Evolutionary conservation across 2,329 filamentous ascomycete species (phyloP), one percentile per base, ranked within the genome.

Genomic region (Fusarium sp.): DNA sequence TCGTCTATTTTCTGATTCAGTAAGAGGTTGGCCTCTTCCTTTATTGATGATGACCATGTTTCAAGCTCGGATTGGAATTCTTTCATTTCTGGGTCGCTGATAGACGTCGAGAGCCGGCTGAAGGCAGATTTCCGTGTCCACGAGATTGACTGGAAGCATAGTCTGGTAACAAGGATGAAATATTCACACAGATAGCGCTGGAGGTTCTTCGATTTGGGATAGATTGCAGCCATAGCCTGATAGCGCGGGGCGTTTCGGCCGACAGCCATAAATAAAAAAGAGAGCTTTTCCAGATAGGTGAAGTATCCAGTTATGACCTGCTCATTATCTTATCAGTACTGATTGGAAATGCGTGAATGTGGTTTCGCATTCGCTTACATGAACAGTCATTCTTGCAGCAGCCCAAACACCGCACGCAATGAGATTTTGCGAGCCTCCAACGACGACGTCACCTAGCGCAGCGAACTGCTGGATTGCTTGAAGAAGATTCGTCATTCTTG

Each of bases 401-500:
- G 82, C 79, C 85, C 84, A 86, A 1, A 86, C 82, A 18, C 83
- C 79, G 61, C 82, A 83, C 0, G 84, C 83, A 12, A 85, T 75
- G 1, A 86, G 46, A 44, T 85, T 86, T 70, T 86, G 84, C 0
- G 81, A 82, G 3, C 82, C 83, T 0, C 84, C 83, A 21, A 86
- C 56, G 0, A 78, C n/a, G 0, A 78, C 38, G 23, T 77, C 76
- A 10, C 84, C 84, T n/a, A 86, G 66, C 0, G 80, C 79, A 23
- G 81, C 83, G 55, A 83, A 86, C 61, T 83, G 81, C 63, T 86
- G 83, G 1, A 84, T 79, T 0, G 80, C 75, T 15, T 83, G 68
- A 0, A 86, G 72, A 10, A 84, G 74, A 46, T 82, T 85, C 1
- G 78, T 82, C 23, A 86, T 76, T 7, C 84, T 79, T 10, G 84